Percentiles rank a stretch among this genome's conserved stretches.
Evolutionary conservation across 371 early-diverging fungal genomes (phyloP).

Genomic region (Mucor mucedo): DNA sequence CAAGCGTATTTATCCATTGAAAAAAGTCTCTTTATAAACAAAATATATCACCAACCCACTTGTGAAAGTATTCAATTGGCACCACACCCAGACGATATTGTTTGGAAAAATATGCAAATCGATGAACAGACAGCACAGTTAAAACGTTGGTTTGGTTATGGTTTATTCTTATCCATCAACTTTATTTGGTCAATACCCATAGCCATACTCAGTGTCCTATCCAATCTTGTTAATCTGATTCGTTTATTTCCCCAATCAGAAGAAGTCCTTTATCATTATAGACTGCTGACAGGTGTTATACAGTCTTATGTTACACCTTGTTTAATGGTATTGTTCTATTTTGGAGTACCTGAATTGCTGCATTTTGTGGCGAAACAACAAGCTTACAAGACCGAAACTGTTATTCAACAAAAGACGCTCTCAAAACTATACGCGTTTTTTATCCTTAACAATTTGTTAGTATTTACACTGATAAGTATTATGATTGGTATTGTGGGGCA

Average conservation of each 20-base stretch:
- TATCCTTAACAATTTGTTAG: constrained; percentile 64
- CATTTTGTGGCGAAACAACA: constrained; percentile 67
- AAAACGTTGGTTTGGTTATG: constrained; percentile 59
- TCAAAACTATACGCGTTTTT: constrained; percentile 77
- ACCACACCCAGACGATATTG: constrained; percentile 76
- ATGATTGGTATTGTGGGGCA: constrained; percentile 57
- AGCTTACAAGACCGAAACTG: constrained; percentile 69
- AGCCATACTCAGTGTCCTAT: constrained; percentile 57
- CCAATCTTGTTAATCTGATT: constrained; percentile 61
- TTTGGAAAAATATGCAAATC: constrained; percentile 78
- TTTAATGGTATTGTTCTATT: constrained; percentile 64
- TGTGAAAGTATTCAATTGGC: constrained; percentile 42
- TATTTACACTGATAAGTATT: constrained; percentile 60
- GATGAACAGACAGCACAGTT: constrained; percentile 47
- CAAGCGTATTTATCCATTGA: constrained; percentile 48
- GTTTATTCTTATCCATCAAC: constrained; percentile 58
- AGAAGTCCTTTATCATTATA: constrained; percentile 46
- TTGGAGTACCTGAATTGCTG: constrained; percentile 67
- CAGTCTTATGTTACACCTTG: constrained; percentile 74
- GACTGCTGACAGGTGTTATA: constrained; percentile 57
- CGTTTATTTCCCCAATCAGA: constrained; percentile 52
- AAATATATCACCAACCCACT: not conserved
- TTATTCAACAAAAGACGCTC: constrained; percentile 66
- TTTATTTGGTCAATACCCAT: constrained; percentile 70
- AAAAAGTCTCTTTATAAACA: not conserved